Base-by-base conservation (phyloP, 495 filamentous ascomycete species). In the Trichoderma virens region DNA sequence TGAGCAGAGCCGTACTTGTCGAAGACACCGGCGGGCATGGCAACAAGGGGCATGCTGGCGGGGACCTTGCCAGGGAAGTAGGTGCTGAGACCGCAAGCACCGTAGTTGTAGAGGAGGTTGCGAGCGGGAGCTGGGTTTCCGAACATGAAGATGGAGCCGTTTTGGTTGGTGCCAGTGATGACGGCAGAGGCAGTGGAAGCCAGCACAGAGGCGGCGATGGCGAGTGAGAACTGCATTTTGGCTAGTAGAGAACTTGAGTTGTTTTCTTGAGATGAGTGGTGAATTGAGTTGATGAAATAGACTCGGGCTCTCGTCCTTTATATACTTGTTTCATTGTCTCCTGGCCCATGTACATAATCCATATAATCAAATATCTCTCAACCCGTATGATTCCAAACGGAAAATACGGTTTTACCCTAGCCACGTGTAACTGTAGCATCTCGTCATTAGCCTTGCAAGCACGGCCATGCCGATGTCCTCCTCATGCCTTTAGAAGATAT, bases 181-280 rank as follows among this genome's bases (percentile, higher is more conserved):
- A 56, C 30, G 51, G 51, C 51, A 30, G 51, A 56, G 51, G 51
- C 23, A 11, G 51, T 56, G 5, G 30, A 16, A 9, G 51, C 51
- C 51, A 56, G 25, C 51, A 56, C 51, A 18, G 20, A 56, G 25
- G 51, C 20, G 51, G 51, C 51, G 51, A 56, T 30, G 51, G 51
- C 18, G 51, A 56, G 51, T 16, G 51, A 56, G 51, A 56, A 30
- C 51, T 56, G 51, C 51, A 56, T 56, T 16, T 30, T 56, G 51
- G n/a, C n/a, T n/a, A 56, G 20, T 8, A 4, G 5, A 8, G 51
- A 13, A n/a, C n/a, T 56, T 13, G 34, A 35, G 34, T 56, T 27
- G 25, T 56, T 30, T 56, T 16, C 0, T 56, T 56, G n/a, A 20
- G 25, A 56, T 56, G 25, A 56, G 25, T 30, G 11, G 25, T 16